Evolutionary conservation across 129 eudicot genomes (phyloP).

Genomic region (Sambucus nigra): DNA sequence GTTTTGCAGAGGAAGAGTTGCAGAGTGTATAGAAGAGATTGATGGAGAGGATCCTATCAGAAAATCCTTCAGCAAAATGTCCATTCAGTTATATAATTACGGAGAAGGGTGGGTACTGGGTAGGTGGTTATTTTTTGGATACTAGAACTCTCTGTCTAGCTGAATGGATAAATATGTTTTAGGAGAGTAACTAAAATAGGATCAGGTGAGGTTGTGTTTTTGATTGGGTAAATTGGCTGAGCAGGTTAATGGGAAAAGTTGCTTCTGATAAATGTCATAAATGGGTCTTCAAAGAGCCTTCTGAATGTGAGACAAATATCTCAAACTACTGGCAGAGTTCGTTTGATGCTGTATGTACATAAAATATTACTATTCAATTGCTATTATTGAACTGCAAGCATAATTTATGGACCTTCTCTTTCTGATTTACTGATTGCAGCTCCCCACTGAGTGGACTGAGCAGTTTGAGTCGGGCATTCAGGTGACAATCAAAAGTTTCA

Average conservation of each 20-base stretch:
- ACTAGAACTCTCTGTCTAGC: not conserved
- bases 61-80: slow-evolving; percentile 96
- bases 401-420: slow-evolving; percentile 2
- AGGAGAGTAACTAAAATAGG: no score
- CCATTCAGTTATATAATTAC: slow-evolving; percentile 85
- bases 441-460: slow-evolving; percentile 95
- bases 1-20: slow-evolving; percentile 79
- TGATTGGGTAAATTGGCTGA: no score
- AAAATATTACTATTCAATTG: no score
- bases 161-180: no score
- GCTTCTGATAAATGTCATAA: slow-evolving; percentile 99
- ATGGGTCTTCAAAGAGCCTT: slow-evolving; percentile 98
- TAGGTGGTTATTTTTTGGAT: slow-evolving; percentile 63
- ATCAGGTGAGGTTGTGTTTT: no score
- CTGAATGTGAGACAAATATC: slow-evolving; percentile 88
- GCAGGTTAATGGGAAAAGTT: slow-evolving; percentile 98
- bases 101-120: slow-evolving; percentile 99
- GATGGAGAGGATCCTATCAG: slow-evolving; percentile 86
- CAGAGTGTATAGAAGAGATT: slow-evolving; percentile 63
- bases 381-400: no score
- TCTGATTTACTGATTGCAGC: slow-evolving; percentile 42
- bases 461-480: slow-evolving; percentile 98
- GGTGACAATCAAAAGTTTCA: slow-evolving; percentile 24
- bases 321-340: slow-evolving; percentile 98
- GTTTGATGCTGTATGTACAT: slow-evolving; percentile 90